Evolutionary conservation across 2,329 filamentous ascomycete genomes (phyloP), one percentile per base, ranked within the genome.

Genomic region (Hymenoscyphus infarciens): DNA sequence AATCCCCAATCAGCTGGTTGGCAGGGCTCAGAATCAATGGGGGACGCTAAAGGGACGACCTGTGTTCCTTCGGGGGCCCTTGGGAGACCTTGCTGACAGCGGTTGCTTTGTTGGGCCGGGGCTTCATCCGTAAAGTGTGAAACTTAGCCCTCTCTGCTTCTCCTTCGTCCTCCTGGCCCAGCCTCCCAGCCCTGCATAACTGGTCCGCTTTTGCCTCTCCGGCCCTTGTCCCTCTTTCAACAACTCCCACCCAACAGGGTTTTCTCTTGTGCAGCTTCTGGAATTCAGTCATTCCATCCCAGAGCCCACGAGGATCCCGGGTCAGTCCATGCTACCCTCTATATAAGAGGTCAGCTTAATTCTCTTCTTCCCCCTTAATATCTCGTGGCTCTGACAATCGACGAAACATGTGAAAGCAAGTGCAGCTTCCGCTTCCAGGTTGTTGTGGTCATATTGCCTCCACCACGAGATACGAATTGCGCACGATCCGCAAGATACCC

Each of bases 261-360:
- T 67, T 61, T 29, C 39, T 60, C 27, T 52, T 57, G 61, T 66
- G 64, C 66, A 68, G 63, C 64, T 25, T 63, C 61, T 61, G 62
- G 64, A 66, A 61, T 61, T 42, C 55, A 55, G 39, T 65, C 59
- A 62, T 64, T 57, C 59, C 42, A 68, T 69, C 69, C 69, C 60
- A 59, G 68, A 54, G 38, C 53, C 68, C 67, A 70, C 66, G 69
- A 69, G 66, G 63, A 63, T 57, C 64, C 66, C 67, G 64, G 64
- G 66, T 58, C 62, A 54, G 16, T 63, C 60, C 66, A 45, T 55
- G 29, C 29, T 31, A 3, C 10, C 52, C 25, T 16, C 11, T 55
- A 27, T 29, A 55, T 27, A 33, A 15, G 29, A 55, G 52, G 25
- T 55, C 25, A 27, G 25, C 25, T n/a, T 33, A 22, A 55, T n/a